A percentile compares a stretch with the other conserved stretches of the same genome.
phyloP scores from a whole-genome alignment of 2,329 filamentous ascomycete species.

The Clarireedia monteithiana region DNA sequence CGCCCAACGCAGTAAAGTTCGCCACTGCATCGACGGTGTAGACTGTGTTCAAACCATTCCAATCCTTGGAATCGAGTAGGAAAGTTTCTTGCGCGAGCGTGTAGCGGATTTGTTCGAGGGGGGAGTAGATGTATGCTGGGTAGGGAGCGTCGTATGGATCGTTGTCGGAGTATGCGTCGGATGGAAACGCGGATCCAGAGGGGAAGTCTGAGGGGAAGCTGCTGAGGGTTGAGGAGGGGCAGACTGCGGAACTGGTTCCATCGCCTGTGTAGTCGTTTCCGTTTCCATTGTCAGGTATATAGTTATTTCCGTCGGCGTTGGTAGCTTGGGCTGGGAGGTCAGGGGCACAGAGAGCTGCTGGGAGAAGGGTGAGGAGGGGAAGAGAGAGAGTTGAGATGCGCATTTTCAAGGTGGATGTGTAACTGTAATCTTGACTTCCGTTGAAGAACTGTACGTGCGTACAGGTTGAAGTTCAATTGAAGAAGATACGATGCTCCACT shows the following conservation, averaged over 20 bases:
- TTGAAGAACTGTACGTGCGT: too few relatives aligned
- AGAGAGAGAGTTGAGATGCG: background rate
- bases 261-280: too few relatives aligned
- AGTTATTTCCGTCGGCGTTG: too few relatives aligned
- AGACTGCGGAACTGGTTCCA: too few relatives aligned
- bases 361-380: background rate
- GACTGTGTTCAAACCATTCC: background rate
- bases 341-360: background rate
- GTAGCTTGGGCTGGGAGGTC: too few relatives aligned
- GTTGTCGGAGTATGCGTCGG: background rate
- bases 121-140: background rate
- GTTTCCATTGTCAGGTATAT: too few relatives aligned
- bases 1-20: constrained; percentile 1
- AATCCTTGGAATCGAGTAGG: constrained; percentile 1
- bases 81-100: constrained; percentile 1
- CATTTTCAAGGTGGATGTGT: background rate
- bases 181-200: background rate
- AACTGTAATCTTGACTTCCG: background rate
- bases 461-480: background rate
- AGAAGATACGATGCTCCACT: too few relatives aligned
- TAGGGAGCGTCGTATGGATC: background rate
- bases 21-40: constrained; percentile 1
- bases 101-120: constrained; percentile 7
- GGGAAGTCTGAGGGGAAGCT: background rate
- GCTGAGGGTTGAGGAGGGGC: too few relatives aligned